Conservation (phyloP, 2,329 filamentous ascomycete genomes). For the Neonectria hederae region DNA sequence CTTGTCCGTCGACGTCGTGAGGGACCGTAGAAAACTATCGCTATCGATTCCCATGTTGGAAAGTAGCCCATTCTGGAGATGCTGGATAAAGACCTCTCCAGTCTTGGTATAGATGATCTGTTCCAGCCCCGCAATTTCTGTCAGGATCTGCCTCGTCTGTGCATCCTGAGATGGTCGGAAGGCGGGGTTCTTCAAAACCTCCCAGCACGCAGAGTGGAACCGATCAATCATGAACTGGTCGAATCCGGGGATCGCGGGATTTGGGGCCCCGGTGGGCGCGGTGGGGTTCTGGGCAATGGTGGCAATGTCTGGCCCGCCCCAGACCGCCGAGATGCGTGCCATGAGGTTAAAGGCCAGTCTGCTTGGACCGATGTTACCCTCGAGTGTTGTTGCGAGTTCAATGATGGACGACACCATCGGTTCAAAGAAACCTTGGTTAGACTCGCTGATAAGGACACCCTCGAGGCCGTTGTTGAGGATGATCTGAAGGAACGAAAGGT, state of each 20-base stretch:
- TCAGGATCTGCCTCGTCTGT: slow-evolving; percentile 86
- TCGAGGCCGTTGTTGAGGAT: slow-evolving; percentile 92
- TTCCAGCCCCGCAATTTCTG: slow-evolving; percentile 87
- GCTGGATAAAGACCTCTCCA: slow-evolving; percentile 79
- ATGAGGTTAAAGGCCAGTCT: slow-evolving; percentile 84
- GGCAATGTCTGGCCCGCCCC: slow-evolving; percentile 86
- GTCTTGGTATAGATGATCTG: slow-evolving; percentile 92
- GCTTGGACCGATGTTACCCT: slow-evolving; percentile 68
- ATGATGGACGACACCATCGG: slow-evolving; percentile 86
- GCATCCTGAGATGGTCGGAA: slow-evolving; percentile 86
- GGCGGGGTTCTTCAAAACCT: slow-evolving; percentile 78
- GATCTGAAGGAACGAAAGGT: slow-evolving; percentile 91
- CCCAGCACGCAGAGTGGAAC: slow-evolving; percentile 92
- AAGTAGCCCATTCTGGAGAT: slow-evolving; percentile 72
- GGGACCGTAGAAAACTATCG: slow-evolving; percentile 65
- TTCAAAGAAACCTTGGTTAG: slow-evolving; percentile 92
- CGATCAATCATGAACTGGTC: slow-evolving; percentile 88
- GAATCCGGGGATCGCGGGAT: slow-evolving; percentile 81
- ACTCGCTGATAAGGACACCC: slow-evolving; percentile 85
- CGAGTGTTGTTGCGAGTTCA: slow-evolving; percentile 81
- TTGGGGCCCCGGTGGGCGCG: slow-evolving; percentile 60
- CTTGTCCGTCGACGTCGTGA: slow-evolving; percentile 68
- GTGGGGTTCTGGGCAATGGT: slow-evolving; percentile 63
- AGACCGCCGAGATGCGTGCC: slow-evolving; percentile 82
- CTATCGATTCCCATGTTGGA: slow-evolving; percentile 71